These are phyloP conservation scores for Fusarium keratoplasticum DNA, from an alignment of 2,329 filamentous ascomycete genomes.

Conservation along the genomic window DNA sequence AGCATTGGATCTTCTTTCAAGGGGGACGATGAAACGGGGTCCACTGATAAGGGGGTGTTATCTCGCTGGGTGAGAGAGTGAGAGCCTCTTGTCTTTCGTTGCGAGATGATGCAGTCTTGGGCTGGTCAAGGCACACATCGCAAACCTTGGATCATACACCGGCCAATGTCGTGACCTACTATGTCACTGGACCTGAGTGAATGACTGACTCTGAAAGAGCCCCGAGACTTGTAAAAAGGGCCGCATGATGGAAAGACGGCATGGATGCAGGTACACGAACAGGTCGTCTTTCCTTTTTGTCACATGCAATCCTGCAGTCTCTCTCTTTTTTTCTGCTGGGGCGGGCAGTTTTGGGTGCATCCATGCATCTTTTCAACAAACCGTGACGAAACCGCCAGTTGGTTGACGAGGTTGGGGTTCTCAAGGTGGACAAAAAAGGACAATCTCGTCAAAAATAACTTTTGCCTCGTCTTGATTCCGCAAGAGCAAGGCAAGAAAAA, in stretches of 20 bases:
- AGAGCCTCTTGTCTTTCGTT: background rate
- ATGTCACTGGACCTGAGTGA: slow-evolving; percentile 31
- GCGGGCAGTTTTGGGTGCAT: background rate
- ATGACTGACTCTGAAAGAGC: slow-evolving; percentile 13
- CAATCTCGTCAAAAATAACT: background rate
- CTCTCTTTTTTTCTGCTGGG: background rate
- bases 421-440: background rate
- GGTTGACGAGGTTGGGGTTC: background rate
- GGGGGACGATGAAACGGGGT: slow-evolving; percentile 1
- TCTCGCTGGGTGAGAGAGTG: background rate
- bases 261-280: background rate
- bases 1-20: slow-evolving; percentile 13
- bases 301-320: background rate
- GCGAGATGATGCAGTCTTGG: background rate
- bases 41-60: slow-evolving; percentile 26
- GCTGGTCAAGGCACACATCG: background rate
- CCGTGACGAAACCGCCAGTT: background rate
- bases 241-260: slow-evolving; percentile 20
- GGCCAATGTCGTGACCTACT: slow-evolving; percentile 27
- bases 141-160: background rate
- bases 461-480: background rate
- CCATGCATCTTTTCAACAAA: background rate
- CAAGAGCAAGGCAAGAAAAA: background rate
- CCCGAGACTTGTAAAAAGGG: background rate
- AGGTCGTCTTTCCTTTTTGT: slow-evolving; percentile 7